These are phyloP conservation scores for Elymus sibiricus DNA, from an alignment of 176 grass and related monocot species.

Conservation along the genomic window DNA sequence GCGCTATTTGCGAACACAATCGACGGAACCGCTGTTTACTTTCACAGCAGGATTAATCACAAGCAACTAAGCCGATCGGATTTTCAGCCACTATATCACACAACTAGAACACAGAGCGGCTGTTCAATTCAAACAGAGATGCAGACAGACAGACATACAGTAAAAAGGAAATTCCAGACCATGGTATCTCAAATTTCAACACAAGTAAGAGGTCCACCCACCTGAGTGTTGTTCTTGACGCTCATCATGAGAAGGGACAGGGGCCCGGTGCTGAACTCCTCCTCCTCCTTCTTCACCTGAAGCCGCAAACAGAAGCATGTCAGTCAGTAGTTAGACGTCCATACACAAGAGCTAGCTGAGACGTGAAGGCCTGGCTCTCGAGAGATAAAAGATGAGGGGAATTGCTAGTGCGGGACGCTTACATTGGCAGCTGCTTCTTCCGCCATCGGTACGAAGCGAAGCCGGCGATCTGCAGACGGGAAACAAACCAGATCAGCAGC, in stretches of 20 bases:
- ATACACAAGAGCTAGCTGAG: not conserved
- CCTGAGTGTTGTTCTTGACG: constrained; percentile 72
- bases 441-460: constrained; percentile 31
- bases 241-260: constrained; percentile 66
- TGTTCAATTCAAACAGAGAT: not conserved
- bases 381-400: not conserved
- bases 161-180: not conserved
- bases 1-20: too few relatives aligned
- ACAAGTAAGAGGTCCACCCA: not conserved
- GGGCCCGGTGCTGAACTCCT: constrained; percentile 70
- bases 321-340: not conserved
- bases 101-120: not conserved
- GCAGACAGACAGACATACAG: not conserved
- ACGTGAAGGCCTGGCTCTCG: not conserved
- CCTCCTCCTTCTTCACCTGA: constrained; percentile 66
- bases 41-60: not conserved
- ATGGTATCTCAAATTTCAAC: not conserved
- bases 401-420: not conserved
- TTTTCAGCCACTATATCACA: not conserved
- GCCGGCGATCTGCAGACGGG: not conserved
- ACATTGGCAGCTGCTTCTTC: constrained; percentile 42
- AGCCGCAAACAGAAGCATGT: not conserved
- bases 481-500: not conserved
- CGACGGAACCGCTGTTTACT: too few relatives aligned
- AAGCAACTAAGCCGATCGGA: too few relatives aligned